phyloP scores from a whole-genome alignment of 2,329 filamentous ascomycete genomes.

The Ophiostoma himal-ulmi region DNA sequence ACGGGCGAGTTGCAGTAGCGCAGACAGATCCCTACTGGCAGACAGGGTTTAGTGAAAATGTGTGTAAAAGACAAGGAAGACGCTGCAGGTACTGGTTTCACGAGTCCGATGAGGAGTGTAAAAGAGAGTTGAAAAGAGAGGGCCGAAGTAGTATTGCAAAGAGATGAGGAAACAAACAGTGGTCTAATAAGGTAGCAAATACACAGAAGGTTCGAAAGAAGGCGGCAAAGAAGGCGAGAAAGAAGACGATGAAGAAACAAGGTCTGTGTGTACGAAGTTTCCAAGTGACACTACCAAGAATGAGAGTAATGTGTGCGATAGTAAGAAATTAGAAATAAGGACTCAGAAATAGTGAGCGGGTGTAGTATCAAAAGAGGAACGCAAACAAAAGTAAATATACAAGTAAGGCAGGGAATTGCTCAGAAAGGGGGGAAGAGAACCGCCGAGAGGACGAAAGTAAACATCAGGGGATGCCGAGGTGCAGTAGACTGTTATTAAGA shows the following conservation, averaged over 20 bases:
- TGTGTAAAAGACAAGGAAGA: slow-evolving; percentile 6
- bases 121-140: background rate
- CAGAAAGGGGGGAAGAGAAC: background rate
- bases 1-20: slow-evolving; percentile 6
- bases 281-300: background rate
- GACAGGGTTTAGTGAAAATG: background rate
- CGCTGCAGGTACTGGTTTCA: slow-evolving; percentile 11
- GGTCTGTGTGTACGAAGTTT: background rate
- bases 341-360: background rate
- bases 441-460: background rate
- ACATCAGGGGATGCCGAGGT: background rate
- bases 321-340: background rate
- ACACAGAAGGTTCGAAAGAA: background rate
- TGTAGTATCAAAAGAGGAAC: background rate
- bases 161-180: slow-evolving; percentile 2
- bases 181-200: background rate
- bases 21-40: background rate
- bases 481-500: background rate
- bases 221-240: background rate
- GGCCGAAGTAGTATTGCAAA: background rate
- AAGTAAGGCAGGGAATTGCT: background rate
- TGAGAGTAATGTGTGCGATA: background rate
- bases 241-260: background rate
- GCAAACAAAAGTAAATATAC: background rate
- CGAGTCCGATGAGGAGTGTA: background rate